Percentiles rank a stretch among this genome's conserved stretches.
Evolutionary conservation across 768 basidiomycete species (phyloP).

Genomic region (Cystofilobasidium macerans): DNA sequence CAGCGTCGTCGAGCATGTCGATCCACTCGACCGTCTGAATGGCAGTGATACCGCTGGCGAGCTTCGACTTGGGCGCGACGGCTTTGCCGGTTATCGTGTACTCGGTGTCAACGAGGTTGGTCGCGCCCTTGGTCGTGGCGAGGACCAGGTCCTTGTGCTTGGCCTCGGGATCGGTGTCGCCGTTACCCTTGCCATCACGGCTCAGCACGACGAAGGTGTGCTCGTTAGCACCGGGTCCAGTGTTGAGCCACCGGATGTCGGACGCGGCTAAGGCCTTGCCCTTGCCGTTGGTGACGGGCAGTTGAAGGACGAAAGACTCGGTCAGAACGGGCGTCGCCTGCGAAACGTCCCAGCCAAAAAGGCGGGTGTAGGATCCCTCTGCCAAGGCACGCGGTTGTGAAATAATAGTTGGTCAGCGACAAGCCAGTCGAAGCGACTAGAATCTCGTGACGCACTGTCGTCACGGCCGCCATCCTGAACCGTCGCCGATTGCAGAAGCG

Average conservation of each 20-base stretch:
- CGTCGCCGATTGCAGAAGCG: conserved; percentile 53
- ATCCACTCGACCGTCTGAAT: conserved; percentile 52
- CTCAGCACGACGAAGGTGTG: conserved; percentile 52
- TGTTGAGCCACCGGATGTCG: conserved; percentile 15
- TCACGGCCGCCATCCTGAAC: conserved; percentile 52
- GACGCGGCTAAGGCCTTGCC: conserved; percentile 42
- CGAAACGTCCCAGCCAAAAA: conserved; percentile 50
- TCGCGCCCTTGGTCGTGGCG: conserved; percentile 50
- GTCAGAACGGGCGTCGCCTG: conserved; percentile 38
- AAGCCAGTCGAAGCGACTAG: neutral
- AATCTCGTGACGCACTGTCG: conserved; percentile 33
- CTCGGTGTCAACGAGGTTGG: conserved; percentile 50
- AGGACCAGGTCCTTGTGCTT: conserved; percentile 50
- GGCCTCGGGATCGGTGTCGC: conserved; percentile 47
- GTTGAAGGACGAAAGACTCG: conserved; percentile 45
- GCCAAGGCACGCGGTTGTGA: neutral
- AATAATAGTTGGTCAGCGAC: neutral
- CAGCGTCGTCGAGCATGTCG: conserved; percentile 46
- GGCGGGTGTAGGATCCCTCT: conserved; percentile 40
- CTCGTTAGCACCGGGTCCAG: conserved; percentile 40
- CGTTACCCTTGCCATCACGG: conserved; percentile 48
- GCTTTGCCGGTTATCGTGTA: conserved; percentile 50
- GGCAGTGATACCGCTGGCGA: conserved; percentile 41
- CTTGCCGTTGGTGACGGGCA: conserved; percentile 42
- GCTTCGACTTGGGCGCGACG: conserved; percentile 45